phyloP scores from a whole-genome alignment of 345 rosid genomes.

The Brassica cretica region DNA sequence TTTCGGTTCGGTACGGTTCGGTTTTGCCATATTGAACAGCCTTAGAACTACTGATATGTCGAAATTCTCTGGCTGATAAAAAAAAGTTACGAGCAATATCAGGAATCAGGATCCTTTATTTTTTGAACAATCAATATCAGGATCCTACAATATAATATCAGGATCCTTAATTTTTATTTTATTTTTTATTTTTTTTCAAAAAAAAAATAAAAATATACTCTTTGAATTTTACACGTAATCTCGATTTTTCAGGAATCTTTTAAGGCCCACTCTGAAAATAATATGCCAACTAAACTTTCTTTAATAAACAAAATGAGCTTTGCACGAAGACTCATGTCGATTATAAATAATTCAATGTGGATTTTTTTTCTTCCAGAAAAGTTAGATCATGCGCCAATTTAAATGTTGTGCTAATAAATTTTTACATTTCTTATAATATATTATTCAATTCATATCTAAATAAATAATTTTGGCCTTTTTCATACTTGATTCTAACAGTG shows the following conservation, averaged over 20 bases:
- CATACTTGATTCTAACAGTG: neutral
- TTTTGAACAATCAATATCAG: too few species aligned
- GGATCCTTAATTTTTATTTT: too few species aligned
- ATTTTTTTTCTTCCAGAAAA: neutral
- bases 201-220: slow-evolving; percentile 1
- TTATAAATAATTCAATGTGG: neutral
- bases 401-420: neutral
- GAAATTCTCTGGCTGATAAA: neutral
- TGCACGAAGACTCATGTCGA: neutral
- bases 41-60: neutral
- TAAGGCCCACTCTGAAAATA: slow-evolving; percentile 37
- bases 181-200: too few species aligned
- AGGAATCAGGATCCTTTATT: neutral
- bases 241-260: slow-evolving; percentile 20
- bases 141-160: neutral
- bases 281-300: slow-evolving; percentile 38
- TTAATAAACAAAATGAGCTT: slow-evolving; percentile 20
- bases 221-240: slow-evolving; percentile 22
- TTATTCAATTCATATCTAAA: neutral
- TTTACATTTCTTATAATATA: neutral
- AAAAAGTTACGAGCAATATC: neutral
- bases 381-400: neutral
- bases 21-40: too few species aligned
- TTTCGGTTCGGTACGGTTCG: too few species aligned
- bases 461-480: neutral